Conservation (phyloP, 2,329 filamentous ascomycete species). For the Graphilbum fragrans region DNA sequence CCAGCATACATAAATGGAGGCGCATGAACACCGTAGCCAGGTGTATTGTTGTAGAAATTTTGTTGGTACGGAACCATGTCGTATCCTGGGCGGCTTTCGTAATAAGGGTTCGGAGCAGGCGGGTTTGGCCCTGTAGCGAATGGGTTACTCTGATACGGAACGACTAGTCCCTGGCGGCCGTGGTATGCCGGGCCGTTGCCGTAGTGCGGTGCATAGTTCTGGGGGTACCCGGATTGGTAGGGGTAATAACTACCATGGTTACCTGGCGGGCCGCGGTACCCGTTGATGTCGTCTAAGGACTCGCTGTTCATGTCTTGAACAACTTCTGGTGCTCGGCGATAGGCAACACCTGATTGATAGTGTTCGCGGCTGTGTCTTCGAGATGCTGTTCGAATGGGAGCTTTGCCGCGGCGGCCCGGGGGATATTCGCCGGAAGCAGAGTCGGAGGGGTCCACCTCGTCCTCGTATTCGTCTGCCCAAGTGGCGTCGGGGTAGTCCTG, state of each 20-base stretch:
- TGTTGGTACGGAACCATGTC: conserved; percentile 39
- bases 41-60: conserved; percentile 19
- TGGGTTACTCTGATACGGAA: conserved; percentile 26
- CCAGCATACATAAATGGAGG: conserved; percentile 25
- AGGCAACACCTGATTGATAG: conserved; percentile 18
- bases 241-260: no score
- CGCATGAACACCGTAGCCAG: conserved; percentile 19
- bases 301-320: conserved; percentile 49
- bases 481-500: conserved; percentile 17
- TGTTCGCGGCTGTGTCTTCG: conserved; percentile 24
- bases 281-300: conserved; percentile 51
- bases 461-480: conserved; percentile 26
- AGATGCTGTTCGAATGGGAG: conserved; percentile 23
- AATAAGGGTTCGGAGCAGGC: conserved; percentile 31
- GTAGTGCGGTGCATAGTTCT: conserved; percentile 33
- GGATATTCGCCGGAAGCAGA: conserved; percentile 38
- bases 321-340: conserved; percentile 20
- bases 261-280: conserved; percentile 23
- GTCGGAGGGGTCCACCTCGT: conserved; percentile 44
- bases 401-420: conserved; percentile 19
- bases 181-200: conserved; percentile 24
- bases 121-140: conserved; percentile 13
- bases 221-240: conserved; percentile 23
- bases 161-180: conserved; percentile 25
- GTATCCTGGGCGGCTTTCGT: conserved; percentile 26